Conservation (phyloP, 228 moss, liverwort and hornwort genomes). For the Sphagnum fallax region DNA sequence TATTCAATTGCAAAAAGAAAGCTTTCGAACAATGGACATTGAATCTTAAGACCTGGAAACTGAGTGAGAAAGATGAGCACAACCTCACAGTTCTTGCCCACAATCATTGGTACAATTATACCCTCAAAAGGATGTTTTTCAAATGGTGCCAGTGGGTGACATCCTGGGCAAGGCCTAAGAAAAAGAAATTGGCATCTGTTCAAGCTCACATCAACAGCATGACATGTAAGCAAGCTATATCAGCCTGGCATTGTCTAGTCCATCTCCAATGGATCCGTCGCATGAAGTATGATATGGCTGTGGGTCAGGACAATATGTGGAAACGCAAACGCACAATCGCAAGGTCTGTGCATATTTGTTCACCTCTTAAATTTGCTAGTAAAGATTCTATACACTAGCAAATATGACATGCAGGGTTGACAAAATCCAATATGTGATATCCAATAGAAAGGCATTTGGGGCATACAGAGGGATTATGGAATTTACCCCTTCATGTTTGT, state of each 20-base stretch:
- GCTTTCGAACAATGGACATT: slow-evolving; percentile 46
- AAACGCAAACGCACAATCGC: slow-evolving; percentile 41
- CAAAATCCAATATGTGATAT: too few species aligned
- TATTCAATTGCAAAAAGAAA: slow-evolving; percentile 24
- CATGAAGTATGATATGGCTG: slow-evolving; percentile 77
- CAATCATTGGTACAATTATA: slow-evolving; percentile 36
- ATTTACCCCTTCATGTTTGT: too few species aligned
- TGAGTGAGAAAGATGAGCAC: slow-evolving; percentile 62
- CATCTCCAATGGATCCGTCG: slow-evolving; percentile 80
- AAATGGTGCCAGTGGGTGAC: slow-evolving; percentile 76
- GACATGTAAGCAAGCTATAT: slow-evolving; percentile 77
- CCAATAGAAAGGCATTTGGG: too few species aligned
- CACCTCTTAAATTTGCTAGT: too few species aligned
- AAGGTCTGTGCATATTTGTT: slow-evolving; percentile 18
- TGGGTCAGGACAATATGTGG: slow-evolving; percentile 42
- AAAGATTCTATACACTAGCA: background rate
- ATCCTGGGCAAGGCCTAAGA: slow-evolving; percentile 62
- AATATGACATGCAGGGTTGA: background rate
- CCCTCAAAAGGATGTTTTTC: slow-evolving; percentile 31
- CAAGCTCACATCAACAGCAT: slow-evolving; percentile 78
- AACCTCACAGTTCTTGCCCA: slow-evolving; percentile 44
- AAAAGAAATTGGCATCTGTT: slow-evolving; percentile 61
- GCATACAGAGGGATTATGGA: too few species aligned
- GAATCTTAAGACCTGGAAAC: slow-evolving; percentile 34
- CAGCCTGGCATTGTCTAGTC: slow-evolving; percentile 78